Base-by-base conservation (phyloP, 257 asterid species). In the Nemophila menziesii region DNA sequence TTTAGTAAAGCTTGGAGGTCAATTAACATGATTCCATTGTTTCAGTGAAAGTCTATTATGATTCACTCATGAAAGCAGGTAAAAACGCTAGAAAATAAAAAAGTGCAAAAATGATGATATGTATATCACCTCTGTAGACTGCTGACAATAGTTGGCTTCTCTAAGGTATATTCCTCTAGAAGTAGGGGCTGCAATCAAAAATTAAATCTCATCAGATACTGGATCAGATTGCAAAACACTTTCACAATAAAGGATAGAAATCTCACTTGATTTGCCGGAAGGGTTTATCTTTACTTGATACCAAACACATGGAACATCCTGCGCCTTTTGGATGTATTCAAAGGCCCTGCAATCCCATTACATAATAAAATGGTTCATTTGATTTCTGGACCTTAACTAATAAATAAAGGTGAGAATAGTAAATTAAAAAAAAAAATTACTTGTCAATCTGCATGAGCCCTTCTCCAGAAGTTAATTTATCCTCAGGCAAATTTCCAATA, bases 391-490 rank as follows among this genome's bases (percentile, higher is more conserved):
- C 8, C 22, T 15, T 20, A 50, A 16, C 41, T 14, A 50, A 63
- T 57, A 43, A 68, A 55, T 19, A 61, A 46, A 48, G 55, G 51
- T 41, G 34, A 33, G 11, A 62, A 48, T 22, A 39, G 61, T 39
- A 39, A 67, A n/a, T n/a, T n/a, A n/a, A n/a, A n/a, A n/a, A n/a
- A 24, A 49, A 64, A 74, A 33, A 60, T 73, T 46, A 89, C 98
- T 71, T 81, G 94, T 81, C 93, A 58, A 89, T 90, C 78, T 89
- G 96, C 96, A 89, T 69, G 69, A 89, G 75, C 63, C 98, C 98
- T 62, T 89, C 92, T 57, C 98, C 98, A 59, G 93, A 56, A 24
- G 96, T 58, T 51, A 89, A 63, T 54, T 89, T 89, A 58, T 89
- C 98, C 72, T 76, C 96, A 37, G 87, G 92, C 64, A 71, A 65